Conservation (phyloP, 108 stramenopile species). For the Aurantiochytrium sp. region DNA sequence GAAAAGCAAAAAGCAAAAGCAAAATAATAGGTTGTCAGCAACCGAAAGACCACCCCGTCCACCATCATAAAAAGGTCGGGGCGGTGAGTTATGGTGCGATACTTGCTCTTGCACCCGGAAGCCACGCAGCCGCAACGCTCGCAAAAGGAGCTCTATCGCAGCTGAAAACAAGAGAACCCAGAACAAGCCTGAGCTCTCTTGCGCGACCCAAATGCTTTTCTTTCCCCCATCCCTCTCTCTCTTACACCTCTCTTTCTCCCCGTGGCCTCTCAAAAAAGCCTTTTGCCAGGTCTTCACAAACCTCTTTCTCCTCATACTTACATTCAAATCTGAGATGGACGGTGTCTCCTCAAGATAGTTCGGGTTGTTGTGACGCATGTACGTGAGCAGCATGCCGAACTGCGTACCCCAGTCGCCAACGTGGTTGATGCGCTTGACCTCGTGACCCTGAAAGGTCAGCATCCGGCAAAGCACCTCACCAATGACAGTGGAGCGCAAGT, state of each 20-base stretch:
- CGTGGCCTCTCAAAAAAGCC: too few relatives aligned
- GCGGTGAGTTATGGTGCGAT: background rate
- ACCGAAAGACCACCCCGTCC: background rate
- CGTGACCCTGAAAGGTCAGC: constrained; percentile 79
- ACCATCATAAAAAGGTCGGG: background rate
- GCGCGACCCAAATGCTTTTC: too few relatives aligned
- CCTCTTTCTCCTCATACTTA: background rate
- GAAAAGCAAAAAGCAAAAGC: too few relatives aligned
- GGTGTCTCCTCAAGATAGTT: constrained; percentile 64
- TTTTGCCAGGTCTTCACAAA: too few relatives aligned
- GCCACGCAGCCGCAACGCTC: background rate
- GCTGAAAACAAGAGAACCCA: background rate
- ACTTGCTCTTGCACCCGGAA: background rate
- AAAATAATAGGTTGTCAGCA: background rate
- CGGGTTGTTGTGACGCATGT: constrained; percentile 88
- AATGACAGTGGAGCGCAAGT: constrained; percentile 93
- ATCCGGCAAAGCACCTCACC: constrained; percentile 92
- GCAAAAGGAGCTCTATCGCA: background rate
- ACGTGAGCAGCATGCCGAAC: constrained; percentile 98
- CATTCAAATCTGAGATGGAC: constrained; percentile 86
- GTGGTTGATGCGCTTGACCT: constrained; percentile 85
- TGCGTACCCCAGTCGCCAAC: constrained; percentile 99
- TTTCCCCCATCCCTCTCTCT: too few relatives aligned
- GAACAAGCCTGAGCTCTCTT: too few relatives aligned
- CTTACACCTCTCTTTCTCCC: too few relatives aligned